Conservation (phyloP, 495 filamentous ascomycete genomes). For the Cenococcum geophilum region DNA sequence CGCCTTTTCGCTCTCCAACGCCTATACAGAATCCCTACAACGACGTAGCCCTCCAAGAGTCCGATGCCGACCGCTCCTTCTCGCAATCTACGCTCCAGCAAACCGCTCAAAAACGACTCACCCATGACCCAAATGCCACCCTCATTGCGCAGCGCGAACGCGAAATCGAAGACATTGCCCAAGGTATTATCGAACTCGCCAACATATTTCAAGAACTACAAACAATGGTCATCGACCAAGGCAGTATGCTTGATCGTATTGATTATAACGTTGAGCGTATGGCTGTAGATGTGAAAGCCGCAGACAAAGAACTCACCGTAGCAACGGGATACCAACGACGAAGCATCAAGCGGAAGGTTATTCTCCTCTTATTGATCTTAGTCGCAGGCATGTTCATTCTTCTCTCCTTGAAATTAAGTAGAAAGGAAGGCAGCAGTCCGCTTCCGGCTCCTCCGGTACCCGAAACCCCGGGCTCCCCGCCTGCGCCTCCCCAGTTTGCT, state of each 20-base stretch:
- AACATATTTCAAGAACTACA: conserved; percentile 96
- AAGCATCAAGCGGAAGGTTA: conserved; percentile 83
- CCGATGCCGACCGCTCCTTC: conserved; percentile 83
- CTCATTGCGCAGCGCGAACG: conserved; percentile 86
- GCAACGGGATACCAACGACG: conserved; percentile 82
- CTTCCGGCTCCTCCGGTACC: conserved; percentile 6
- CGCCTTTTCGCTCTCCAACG: conserved; percentile 58
- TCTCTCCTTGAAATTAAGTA: conserved; percentile 70
- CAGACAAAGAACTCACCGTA: conserved; percentile 84
- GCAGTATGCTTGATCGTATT: conserved; percentile 93
- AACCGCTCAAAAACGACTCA: conserved; percentile 49
- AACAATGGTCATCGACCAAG: conserved; percentile 96
- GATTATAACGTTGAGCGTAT: conserved; percentile 97
- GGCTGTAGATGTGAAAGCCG: conserved; percentile 79
- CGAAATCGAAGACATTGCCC: conserved; percentile 97
- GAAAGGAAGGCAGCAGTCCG: conserved; percentile 10
- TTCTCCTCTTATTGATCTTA: conserved; percentile 76
- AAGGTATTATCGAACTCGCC: conserved; percentile 92
- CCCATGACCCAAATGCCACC: conserved; percentile 66
- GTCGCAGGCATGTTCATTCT: conserved; percentile 84
- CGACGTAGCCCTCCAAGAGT: conserved; percentile 80
- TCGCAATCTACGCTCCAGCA: conserved; percentile 83
- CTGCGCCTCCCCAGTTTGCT: neutral
- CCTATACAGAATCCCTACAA: conserved; percentile 59
- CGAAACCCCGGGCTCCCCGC: conserved; percentile 11